Conservation (phyloP, 768 basidiomycete genomes). For the Pholiota molesta region DNA sequence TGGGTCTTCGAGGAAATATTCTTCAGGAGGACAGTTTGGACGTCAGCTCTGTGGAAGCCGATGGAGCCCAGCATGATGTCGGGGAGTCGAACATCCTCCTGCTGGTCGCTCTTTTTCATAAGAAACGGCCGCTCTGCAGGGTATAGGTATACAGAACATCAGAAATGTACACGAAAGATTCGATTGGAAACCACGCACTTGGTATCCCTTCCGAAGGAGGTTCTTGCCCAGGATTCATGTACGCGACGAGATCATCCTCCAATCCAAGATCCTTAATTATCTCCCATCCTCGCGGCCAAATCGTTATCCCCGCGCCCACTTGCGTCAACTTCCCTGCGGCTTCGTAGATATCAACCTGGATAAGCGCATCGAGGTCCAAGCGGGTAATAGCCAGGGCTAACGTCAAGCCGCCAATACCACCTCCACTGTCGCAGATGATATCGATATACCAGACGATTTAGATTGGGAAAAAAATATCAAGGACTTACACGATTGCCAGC, state of each 20-base stretch:
- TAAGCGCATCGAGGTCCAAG: slow-evolving; percentile 12
- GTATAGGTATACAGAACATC: background rate
- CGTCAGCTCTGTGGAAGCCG: slow-evolving; percentile 50
- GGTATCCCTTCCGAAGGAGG: background rate
- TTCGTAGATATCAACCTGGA: slow-evolving; percentile 49
- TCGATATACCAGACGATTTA: background rate
- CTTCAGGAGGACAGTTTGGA: slow-evolving; percentile 48
- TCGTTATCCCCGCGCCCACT: slow-evolving; percentile 49
- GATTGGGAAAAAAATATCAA: background rate
- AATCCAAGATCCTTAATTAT: slow-evolving; percentile 43
- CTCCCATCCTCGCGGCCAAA: slow-evolving; percentile 48
- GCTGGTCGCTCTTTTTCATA: slow-evolving; percentile 19
- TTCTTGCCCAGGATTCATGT: slow-evolving; percentile 1
- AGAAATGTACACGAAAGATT: no score
- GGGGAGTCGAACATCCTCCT: slow-evolving; percentile 21
- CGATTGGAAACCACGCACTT: background rate
- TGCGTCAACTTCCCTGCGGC: slow-evolving; percentile 41
- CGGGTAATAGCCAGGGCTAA: slow-evolving; percentile 22
- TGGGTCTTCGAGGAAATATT: slow-evolving; percentile 39
- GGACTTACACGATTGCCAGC: background rate
- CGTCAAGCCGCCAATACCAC: slow-evolving; percentile 37
- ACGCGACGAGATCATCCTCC: slow-evolving; percentile 16
- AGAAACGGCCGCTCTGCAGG: slow-evolving; percentile 10
- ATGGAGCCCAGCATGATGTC: slow-evolving; percentile 14
- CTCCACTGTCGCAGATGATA: slow-evolving; percentile 28